Evolutionary conservation across 306 rosid genomes (phyloP).

Genomic region (Coriaria nepalensis): DNA sequence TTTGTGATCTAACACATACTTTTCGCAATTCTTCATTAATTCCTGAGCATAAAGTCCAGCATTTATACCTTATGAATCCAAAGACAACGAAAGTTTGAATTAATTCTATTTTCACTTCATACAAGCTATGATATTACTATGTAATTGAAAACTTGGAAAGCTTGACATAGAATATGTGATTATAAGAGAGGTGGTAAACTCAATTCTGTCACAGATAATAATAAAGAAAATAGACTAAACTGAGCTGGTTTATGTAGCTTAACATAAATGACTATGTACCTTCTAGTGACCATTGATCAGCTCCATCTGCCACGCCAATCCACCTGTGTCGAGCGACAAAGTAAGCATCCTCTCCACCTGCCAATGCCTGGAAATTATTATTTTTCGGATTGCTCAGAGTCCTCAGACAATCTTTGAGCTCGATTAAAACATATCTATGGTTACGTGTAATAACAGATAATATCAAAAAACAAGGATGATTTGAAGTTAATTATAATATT

Average conservation of each 20-base stretch:
- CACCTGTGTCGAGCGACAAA: constrained; percentile 47
- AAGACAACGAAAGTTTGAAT: no score
- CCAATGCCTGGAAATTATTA: constrained; percentile 58
- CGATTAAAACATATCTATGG: constrained; percentile 1
- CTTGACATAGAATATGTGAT: no score
- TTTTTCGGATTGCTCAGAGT: constrained; percentile 26
- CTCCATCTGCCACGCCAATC: constrained; percentile 79
- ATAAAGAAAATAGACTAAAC: no score
- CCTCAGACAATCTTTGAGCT: constrained; percentile 12
- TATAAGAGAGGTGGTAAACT: no score
- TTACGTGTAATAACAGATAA: background rate
- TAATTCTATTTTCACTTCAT: no score
- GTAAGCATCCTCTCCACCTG: constrained; percentile 60
- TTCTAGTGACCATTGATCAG: constrained; percentile 63
- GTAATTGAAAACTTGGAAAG: no score
- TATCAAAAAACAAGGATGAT: background rate
- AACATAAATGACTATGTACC: constrained; percentile 32
- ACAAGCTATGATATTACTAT: no score
- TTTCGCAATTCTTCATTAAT: constrained; percentile 49
- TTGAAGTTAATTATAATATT: no score
- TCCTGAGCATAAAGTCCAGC: constrained; percentile 38
- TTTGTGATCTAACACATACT: constrained; percentile 25
- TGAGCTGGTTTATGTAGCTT: no score
- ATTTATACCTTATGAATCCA: constrained; percentile 29
- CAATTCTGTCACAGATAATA: no score